Evolutionary conservation across 179 eudicot genomes (phyloP).

Genomic region (Silene noctiflora): DNA sequence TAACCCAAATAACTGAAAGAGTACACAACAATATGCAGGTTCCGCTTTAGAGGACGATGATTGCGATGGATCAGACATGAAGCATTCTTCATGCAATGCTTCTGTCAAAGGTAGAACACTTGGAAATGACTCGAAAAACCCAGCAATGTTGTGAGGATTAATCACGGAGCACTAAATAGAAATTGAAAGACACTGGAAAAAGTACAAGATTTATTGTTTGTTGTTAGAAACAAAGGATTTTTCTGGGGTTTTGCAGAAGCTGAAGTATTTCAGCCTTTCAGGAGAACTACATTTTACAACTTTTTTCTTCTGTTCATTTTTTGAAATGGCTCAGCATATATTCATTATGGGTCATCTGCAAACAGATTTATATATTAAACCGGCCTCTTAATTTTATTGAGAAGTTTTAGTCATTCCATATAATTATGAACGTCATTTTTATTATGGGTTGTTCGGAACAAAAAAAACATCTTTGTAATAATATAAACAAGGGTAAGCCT

Average conservation of each 20-base stretch:
- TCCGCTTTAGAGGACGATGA: conserved; percentile 8
- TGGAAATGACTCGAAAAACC: neutral
- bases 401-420: neutral
- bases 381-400: neutral
- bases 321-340: neutral
- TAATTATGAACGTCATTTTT: neutral
- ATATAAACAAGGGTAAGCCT: neutral
- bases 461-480: too few species aligned
- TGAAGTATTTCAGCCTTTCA: neutral
- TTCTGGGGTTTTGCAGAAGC: neutral
- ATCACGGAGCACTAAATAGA: neutral
- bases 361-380: neutral
- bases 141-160: neutral
- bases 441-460: neutral
- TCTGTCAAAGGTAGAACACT: neutral
- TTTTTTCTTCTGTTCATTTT: too few species aligned
- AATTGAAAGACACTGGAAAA: neutral
- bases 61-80: neutral
- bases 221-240: neutral
- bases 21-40: conserved; percentile 3
- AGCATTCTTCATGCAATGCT: neutral
- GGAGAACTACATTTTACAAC: neutral
- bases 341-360: neutral
- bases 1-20: neutral
- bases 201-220: neutral